phyloP scores from a whole-genome alignment of 176 grass and related monocot genomes.

The Eleusine coracana region DNA sequence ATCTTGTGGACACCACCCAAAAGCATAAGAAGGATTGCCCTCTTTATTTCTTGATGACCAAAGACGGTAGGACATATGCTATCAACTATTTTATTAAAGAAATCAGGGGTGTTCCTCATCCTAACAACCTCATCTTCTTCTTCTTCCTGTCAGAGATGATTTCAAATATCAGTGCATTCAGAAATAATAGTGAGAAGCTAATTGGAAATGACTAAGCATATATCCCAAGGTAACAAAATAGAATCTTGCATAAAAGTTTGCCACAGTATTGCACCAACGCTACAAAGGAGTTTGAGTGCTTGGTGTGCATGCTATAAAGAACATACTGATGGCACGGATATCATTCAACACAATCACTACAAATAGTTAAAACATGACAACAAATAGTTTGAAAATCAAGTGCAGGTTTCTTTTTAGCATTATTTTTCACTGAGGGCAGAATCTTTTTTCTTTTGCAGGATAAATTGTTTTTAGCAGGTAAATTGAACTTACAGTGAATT shows the following conservation, averaged over 20 bases:
- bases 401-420: background rate
- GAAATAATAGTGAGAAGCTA: background rate
- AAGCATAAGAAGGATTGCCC: slow-evolving; percentile 90
- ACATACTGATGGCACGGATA: background rate
- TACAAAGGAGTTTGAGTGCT: background rate
- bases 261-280: background rate
- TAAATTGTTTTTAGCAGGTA: slow-evolving; percentile 7
- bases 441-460: background rate
- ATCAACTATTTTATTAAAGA: slow-evolving; percentile 97
- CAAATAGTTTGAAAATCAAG: background rate
- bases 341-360: background rate
- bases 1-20: slow-evolving; percentile 97
- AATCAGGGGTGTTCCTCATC: slow-evolving; percentile 91
- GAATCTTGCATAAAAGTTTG: background rate
- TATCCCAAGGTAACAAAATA: background rate
- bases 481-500: slow-evolving; percentile 76
- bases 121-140: slow-evolving; percentile 89
- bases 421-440: background rate
- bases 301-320: slow-evolving; percentile 15
- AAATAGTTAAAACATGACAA: background rate
- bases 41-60: slow-evolving; percentile 98
- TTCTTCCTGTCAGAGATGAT: slow-evolving; percentile 61
- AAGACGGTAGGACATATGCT: slow-evolving; percentile 95
- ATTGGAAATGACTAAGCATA: background rate
- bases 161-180: background rate